Base-by-base conservation (phyloP, 352 stramenopile species). In the Chrysophaeum taylorii region DNA sequence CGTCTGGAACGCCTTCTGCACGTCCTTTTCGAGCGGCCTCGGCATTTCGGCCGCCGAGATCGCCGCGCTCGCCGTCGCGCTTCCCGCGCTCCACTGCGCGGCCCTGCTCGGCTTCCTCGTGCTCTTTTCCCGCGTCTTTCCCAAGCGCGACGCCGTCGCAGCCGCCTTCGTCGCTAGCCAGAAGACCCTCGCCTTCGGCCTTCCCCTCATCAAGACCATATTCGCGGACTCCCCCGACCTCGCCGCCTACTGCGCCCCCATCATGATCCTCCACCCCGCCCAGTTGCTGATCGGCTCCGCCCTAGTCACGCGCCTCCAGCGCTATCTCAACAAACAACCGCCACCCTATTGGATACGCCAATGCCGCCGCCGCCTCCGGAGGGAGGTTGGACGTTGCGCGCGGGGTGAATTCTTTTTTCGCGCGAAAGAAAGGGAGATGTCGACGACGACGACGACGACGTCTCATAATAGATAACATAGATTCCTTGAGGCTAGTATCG, bases 1-100 rank as follows among this genome's bases (percentile, higher is more conserved):
- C 45, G 79, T 86, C 23, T 87, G 79, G 80, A 87, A 86, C 79
- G 80, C 81, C 27, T 88, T 88, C 70, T 86, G 75, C 35, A 84
- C 83, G 66, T 75, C 83, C 4, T 86, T 88, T 71, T 72, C 71
- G 7, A 79, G 73, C 52, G 78, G 77, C 18, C 57, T 85, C 1
- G 81, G 76, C 39, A 35, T 66, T 23, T 41, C 82, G 15, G 54
- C 57, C 36, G 73, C 83, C 71, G 75, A 66, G 23, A 36, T 83
- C 35, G 45, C 70, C 21, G 63, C 85, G 9, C 70, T 86, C 42
- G 45, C 64, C 2, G 14, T 86, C 2, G 48, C 85, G 1, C 43
- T 63, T 18, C 75, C 80, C n/a, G 54, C 70, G 0, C 15, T 86
- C 18, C 83, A 88, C 75, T 35, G 81, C 23, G 43, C 18, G n/a